These are phyloP conservation scores for Firmiana major DNA, from an alignment of 345 rosid species.

Conservation along the genomic window DNA sequence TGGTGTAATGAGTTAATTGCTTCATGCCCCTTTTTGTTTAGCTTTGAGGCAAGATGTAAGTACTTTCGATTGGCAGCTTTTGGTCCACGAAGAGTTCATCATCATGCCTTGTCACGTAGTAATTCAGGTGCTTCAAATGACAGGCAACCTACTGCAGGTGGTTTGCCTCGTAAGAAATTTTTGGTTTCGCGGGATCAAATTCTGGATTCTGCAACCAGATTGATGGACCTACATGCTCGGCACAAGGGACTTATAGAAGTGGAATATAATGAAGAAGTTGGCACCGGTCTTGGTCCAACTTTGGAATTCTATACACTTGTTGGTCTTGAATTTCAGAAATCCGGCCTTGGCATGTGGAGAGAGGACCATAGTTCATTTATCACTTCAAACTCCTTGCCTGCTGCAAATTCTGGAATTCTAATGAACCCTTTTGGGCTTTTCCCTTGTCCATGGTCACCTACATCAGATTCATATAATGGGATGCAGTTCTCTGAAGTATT, in stretches of 20 bases:
- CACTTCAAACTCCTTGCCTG: conserved; percentile 19
- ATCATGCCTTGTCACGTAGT: conserved; percentile 35
- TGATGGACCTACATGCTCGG: conserved; percentile 68
- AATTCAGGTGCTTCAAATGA: conserved; percentile 46
- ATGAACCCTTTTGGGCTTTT: conserved; percentile 61
- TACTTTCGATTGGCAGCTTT: conserved; percentile 80
- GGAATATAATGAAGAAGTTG: conserved; percentile 87
- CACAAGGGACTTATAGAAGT: conserved; percentile 73
- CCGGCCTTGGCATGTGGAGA: conserved; percentile 86
- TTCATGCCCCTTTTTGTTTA: conserved; percentile 86
- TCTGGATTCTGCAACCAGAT: conserved; percentile 71
- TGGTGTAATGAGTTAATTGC: conserved; percentile 85
- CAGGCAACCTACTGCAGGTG: conserved; percentile 39
- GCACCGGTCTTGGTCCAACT: conserved; percentile 98
- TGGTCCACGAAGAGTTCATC: conserved; percentile 47
- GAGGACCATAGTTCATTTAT: conserved; percentile 40
- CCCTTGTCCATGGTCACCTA: conserved; percentile 71
- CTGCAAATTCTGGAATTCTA: conserved; percentile 28
- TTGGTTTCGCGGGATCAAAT: conserved; percentile 63
- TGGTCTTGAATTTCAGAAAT: conserved; percentile 79
- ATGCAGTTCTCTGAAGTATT: conserved; percentile 46
- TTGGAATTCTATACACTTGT: conserved; percentile 89
- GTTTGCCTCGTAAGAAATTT: conserved; percentile 67
- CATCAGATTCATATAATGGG: conserved; percentile 32
- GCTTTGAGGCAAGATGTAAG: conserved; percentile 76